A percentile compares a stretch with the other conserved stretches of the same genome.
These are phyloP conservation scores for Orbilia javanica DNA, from an alignment of 2,329 filamentous ascomycete genomes.

Conservation along the genomic window DNA sequence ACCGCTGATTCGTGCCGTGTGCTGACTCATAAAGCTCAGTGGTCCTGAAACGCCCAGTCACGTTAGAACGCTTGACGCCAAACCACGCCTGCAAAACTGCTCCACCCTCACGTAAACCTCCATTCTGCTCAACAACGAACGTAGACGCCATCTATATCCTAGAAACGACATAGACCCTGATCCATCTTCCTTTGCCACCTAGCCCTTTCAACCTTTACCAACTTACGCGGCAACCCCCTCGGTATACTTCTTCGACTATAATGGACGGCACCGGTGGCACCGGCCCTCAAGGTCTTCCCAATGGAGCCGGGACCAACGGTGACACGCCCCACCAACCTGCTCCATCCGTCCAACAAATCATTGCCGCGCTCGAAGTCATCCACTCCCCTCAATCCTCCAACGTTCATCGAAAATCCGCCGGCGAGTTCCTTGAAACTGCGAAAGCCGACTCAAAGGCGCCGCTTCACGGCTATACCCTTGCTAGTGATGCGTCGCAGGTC, in stretches of 20 bases:
- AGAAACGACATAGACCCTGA: neutral
- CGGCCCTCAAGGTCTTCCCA: conserved; percentile 13
- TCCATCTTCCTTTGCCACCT: neutral
- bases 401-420: conserved; percentile 82
- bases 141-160: conserved; percentile 10
- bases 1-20: neutral
- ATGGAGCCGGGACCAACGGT: conserved; percentile 39
- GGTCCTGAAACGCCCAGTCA: conserved; percentile 46
- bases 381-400: conserved; percentile 86
- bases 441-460: conserved; percentile 84
- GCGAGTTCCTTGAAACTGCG: conserved; percentile 85
- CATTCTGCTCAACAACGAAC: conserved; percentile 1
- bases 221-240: conserved; percentile 10
- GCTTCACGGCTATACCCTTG: conserved; percentile 85
- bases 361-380: conserved; percentile 86
- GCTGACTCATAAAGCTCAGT: conserved; percentile 48
- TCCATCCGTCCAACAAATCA: conserved; percentile 74
- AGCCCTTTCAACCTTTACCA: neutral
- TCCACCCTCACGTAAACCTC: conserved; percentile 17
- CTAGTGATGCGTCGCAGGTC: conserved; percentile 79
- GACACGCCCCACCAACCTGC: conserved; percentile 20
- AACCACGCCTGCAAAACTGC: conserved; percentile 27
- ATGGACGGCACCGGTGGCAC: conserved; percentile 40
- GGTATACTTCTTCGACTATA: neutral
- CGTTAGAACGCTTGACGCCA: conserved; percentile 49